These are phyloP conservation scores for Xerocomellus dryophilus DNA, from an alignment of 768 basidiomycete species.

Conservation along the genomic window DNA sequence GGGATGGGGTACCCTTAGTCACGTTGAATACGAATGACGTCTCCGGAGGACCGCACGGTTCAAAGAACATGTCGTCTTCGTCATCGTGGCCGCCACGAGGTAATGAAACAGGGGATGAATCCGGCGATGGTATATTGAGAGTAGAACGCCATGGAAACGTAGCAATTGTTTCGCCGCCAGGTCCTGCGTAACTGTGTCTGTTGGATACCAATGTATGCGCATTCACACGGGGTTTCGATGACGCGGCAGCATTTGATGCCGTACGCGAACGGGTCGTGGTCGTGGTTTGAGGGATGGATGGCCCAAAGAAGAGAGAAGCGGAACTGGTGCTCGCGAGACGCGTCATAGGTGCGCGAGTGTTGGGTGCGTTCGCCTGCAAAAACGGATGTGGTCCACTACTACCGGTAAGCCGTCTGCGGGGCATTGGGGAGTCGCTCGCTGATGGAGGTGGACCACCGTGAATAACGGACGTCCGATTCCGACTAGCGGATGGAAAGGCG, in stretches of 20 bases:
- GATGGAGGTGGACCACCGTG: conserved; percentile 42
- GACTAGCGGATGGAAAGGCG: conserved; percentile 39
- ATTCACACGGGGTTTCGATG: conserved; percentile 4
- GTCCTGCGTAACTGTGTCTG: conserved; percentile 67
- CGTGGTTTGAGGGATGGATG: conserved; percentile 32
- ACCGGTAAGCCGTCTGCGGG: conserved; percentile 51
- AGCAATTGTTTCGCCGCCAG: conserved; percentile 34
- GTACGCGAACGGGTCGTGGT: conserved; percentile 25
- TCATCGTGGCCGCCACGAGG: conserved; percentile 36
- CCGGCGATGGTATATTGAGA: conserved; percentile 43
- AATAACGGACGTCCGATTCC: conserved; percentile 38
- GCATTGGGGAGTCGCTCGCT: conserved; percentile 51
- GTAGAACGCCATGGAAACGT: conserved; percentile 38
- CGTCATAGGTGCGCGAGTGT: conserved; percentile 39
- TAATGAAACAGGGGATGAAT: conserved; percentile 44
- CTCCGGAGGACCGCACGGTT: conserved; percentile 40
- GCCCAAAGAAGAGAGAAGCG: conserved; percentile 67
- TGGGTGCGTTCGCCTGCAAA: conserved; percentile 28
- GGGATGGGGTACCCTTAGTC: conserved; percentile 57
- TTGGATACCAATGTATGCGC: conserved; percentile 37
- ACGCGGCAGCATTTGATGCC: conserved; percentile 15
- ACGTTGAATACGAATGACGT: conserved; percentile 58
- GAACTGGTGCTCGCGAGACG: conserved; percentile 53
- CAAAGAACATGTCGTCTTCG: conserved; percentile 59
- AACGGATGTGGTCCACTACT: conserved; percentile 31